A percentile compares a stretch with the other conserved stretches of the same genome.
Conservation (phyloP, 805 yeast species). For the Candida boleticola region DNA sequence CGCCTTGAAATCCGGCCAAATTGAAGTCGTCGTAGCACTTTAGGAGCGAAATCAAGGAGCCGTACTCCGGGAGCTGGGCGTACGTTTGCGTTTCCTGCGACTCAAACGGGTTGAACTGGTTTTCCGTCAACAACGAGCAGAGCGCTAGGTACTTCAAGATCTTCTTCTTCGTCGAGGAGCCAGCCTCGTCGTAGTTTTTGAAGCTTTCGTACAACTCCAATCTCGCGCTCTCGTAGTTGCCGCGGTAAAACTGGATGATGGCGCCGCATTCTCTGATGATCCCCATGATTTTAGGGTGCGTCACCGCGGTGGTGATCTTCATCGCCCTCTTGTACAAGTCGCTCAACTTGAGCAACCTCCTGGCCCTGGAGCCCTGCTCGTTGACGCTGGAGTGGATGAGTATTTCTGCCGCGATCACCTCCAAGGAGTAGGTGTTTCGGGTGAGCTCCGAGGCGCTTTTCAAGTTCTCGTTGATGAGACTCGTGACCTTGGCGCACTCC, state of each 20-base stretch:
- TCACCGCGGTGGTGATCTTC: slow-evolving; percentile 56
- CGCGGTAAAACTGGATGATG: slow-evolving; percentile 57
- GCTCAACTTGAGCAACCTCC: slow-evolving; percentile 34
- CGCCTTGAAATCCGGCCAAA: slow-evolving; percentile 17
- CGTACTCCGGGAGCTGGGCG: slow-evolving; percentile 26
- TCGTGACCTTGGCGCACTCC: slow-evolving; percentile 33
- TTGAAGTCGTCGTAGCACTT: slow-evolving; percentile 30
- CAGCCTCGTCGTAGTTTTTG: slow-evolving; percentile 44
- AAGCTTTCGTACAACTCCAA: slow-evolving; percentile 58
- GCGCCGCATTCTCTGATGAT: slow-evolving; percentile 79
- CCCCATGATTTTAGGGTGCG: slow-evolving; percentile 75
- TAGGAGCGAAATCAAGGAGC: slow-evolving; percentile 25
- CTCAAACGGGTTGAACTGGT: slow-evolving; percentile 67
- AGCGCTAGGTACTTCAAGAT: slow-evolving; percentile 62
- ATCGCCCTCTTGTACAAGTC: slow-evolving; percentile 46
- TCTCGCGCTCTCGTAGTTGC: slow-evolving; percentile 57
- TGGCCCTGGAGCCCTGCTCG: not conserved
- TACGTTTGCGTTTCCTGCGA: slow-evolving; percentile 68
- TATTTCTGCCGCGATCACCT: slow-evolving; percentile 66
- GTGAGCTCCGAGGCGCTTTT: slow-evolving; percentile 42
- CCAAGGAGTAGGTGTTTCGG: slow-evolving; percentile 50
- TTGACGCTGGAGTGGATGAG: slow-evolving; percentile 44
- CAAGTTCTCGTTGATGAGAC: slow-evolving; percentile 36
- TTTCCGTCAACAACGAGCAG: slow-evolving; percentile 60
- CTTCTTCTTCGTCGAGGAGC: slow-evolving; percentile 46